Conservation (phyloP, 1,139 yeast species). For the Protomyces pachydermus region DNA sequence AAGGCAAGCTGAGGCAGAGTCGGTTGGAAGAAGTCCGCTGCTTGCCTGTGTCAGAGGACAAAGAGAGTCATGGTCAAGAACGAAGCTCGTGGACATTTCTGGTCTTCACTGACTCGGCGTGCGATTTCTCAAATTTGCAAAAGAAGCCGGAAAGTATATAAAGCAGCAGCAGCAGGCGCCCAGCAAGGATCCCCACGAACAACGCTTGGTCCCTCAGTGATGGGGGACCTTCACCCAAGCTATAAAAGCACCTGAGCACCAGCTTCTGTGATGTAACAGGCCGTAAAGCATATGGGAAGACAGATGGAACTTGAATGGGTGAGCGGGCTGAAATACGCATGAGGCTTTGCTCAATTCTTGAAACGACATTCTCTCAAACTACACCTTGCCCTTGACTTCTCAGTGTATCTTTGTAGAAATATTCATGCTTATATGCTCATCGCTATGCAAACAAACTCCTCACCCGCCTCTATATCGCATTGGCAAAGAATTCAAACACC, state of each 20-base stretch:
- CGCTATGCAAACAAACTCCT: background rate
- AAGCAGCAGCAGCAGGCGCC: too few relatives aligned
- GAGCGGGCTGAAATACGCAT: background rate
- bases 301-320: background rate
- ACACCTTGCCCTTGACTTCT: background rate
- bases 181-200: background rate
- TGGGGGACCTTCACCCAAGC: background rate
- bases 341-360: background rate
- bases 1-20: too few relatives aligned
- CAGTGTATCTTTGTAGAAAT: background rate
- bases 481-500: constrained; percentile 20
- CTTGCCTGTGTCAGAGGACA: too few relatives aligned
- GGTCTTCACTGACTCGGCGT: too few relatives aligned
- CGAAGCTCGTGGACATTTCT: too few relatives aligned
- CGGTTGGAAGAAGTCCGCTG: too few relatives aligned
- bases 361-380: background rate
- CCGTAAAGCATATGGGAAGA: background rate
- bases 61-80: too few relatives aligned
- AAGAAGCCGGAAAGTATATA: too few relatives aligned
- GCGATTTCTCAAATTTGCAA: too few relatives aligned
- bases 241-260: constrained; percentile 1
- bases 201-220: background rate
- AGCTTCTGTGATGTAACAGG: background rate
- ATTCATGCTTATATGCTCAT: background rate
- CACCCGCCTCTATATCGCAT: too few relatives aligned